Conservation (phyloP, 1,284 basidiomycete species). For the Apiotrichum brassicae region DNA sequence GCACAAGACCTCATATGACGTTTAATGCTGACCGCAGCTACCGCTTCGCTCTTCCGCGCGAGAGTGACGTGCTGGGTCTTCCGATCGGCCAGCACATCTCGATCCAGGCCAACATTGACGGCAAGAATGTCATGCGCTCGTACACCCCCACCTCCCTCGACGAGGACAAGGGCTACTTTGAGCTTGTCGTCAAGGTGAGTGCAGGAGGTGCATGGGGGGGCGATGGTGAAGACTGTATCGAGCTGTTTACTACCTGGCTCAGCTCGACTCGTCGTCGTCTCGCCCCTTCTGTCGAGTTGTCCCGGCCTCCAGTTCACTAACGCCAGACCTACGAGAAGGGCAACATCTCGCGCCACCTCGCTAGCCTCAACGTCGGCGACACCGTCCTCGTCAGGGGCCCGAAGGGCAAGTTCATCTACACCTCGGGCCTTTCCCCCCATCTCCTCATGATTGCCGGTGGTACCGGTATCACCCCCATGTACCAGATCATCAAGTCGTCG, state of each 20-base stretch:
- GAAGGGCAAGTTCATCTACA: constrained; percentile 86
- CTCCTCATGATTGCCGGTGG: constrained; percentile 95
- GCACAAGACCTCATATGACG: too few species aligned
- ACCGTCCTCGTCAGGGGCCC: constrained; percentile 87
- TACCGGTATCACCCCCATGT: constrained; percentile 95
- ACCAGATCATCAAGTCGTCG: constrained; percentile 83
- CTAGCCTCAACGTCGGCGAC: constrained; percentile 74
- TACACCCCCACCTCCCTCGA: constrained; percentile 95
- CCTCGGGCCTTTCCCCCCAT: constrained; percentile 60
- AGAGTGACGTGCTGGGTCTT: constrained; percentile 77
- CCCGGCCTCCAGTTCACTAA: too few species aligned
- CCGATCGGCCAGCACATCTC: constrained; percentile 97
- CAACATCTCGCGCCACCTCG: constrained; percentile 86
- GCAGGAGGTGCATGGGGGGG: too few species aligned
- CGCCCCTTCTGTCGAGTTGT: too few species aligned
- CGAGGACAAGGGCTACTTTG: constrained; percentile 88
- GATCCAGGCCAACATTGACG: constrained; percentile 81
- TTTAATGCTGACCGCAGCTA: constrained; percentile 60
- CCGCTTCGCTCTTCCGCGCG: constrained; percentile 74
- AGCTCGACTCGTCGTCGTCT: too few species aligned
- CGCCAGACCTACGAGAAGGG: constrained; percentile 88
- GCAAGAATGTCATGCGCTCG: constrained; percentile 81
- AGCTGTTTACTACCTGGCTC: too few species aligned
- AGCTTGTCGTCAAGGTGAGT: constrained; percentile 88
- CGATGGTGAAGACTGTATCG: too few species aligned